Percentiles rank a stretch among this genome's conserved stretches.
Conservation (phyloP, 768 basidiomycete genomes). For the Boletales sp. region DNA sequence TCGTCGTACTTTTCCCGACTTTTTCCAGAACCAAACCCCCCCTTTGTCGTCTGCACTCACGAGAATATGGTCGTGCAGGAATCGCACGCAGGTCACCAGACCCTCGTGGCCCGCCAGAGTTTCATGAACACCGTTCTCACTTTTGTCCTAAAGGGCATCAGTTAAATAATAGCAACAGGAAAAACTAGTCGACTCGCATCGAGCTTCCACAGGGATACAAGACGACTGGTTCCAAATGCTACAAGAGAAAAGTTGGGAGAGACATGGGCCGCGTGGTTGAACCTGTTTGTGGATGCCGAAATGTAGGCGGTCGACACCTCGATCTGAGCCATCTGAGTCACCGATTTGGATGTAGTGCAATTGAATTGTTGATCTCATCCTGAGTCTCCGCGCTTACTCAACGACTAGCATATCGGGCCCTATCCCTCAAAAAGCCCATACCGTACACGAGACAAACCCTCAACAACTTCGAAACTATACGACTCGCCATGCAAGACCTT, state of each 20-base stretch:
- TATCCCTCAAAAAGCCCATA: too few relatives aligned
- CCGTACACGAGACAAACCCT: background rate
- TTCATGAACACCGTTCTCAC: constrained; percentile 52
- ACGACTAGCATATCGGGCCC: background rate
- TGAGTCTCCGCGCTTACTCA: background rate
- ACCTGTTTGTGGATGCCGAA: constrained; percentile 47
- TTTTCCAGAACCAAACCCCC: constrained; percentile 57
- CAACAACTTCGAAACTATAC: background rate
- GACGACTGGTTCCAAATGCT: constrained; percentile 55
- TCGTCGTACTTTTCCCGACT: constrained; percentile 24
- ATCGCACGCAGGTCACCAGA: constrained; percentile 73
- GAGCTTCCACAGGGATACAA: constrained; percentile 59
- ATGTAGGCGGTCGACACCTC: constrained; percentile 37
- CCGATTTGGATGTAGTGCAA: too few relatives aligned
- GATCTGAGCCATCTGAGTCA: constrained; percentile 8
- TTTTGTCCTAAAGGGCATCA: constrained; percentile 37
- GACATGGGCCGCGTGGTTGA: constrained; percentile 36
- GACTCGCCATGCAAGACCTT: too few relatives aligned
- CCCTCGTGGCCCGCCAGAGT: constrained; percentile 78
- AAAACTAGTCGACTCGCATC: constrained; percentile 34
- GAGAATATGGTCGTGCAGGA: constrained; percentile 49
- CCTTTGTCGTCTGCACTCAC: constrained; percentile 79
- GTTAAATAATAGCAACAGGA: background rate
- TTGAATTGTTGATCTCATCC: too few relatives aligned
- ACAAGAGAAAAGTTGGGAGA: constrained; percentile 35